Conservation (phyloP, 768 basidiomycete species). For the Leccinum fibrillosum region DNA sequence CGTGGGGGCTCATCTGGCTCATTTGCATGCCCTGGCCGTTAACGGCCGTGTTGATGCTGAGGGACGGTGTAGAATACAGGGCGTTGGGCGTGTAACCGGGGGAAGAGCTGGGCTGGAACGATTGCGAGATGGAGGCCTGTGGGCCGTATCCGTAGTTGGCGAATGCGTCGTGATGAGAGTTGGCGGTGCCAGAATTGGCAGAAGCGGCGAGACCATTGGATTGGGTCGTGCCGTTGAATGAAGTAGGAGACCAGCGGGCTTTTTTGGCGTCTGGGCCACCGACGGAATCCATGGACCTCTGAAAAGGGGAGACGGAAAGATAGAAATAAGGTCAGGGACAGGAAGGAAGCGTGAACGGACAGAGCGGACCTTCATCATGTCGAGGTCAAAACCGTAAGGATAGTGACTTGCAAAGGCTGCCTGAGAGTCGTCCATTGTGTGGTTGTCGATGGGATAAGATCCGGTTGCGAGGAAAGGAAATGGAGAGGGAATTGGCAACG, state of each 20-base stretch:
- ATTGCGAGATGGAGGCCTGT: conserved; percentile 61
- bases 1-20: conserved; percentile 67
- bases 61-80: conserved; percentile 70
- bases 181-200: conserved; percentile 35
- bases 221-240: conserved; percentile 35
- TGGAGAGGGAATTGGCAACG: conserved; percentile 49
- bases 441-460: conserved; percentile 21
- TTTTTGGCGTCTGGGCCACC: conserved; percentile 87
- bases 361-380: conserved; percentile 82
- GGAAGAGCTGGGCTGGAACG: conserved; percentile 45
- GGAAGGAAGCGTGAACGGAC: background rate
- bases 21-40: conserved; percentile 47
- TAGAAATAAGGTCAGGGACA: background rate
- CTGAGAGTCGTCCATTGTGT: conserved; percentile 72
- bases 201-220: conserved; percentile 35
- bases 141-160: conserved; percentile 88
- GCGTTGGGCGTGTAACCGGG: conserved; percentile 52
- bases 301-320: conserved; percentile 2
- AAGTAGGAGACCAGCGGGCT: conserved; percentile 82
- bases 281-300: conserved; percentile 85
- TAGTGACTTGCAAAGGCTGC: conserved; percentile 68
- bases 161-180: conserved; percentile 62
- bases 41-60: conserved; percentile 58
- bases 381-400: conserved; percentile 77
- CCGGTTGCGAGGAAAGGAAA: conserved; percentile 30